phyloP scores from a whole-genome alignment of 257 asterid genomes.

The Linderniella brevidens region DNA sequence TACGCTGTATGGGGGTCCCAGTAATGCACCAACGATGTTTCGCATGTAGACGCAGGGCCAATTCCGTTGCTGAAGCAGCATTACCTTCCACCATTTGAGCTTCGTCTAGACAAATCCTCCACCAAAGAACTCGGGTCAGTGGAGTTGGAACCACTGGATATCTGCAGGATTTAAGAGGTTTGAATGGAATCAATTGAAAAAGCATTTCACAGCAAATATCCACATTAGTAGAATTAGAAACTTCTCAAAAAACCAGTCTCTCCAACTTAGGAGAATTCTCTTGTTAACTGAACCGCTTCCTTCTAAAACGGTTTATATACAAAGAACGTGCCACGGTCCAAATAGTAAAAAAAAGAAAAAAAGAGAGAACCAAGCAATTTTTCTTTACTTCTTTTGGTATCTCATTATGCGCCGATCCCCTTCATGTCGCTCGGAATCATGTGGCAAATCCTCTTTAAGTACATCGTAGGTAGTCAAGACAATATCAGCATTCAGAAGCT shows the following conservation, averaged over 20 bases:
- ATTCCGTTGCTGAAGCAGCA: conserved; percentile 85
- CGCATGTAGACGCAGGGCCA: conserved; percentile 82
- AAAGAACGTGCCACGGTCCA: conserved; percentile 3
- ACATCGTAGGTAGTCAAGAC: conserved; percentile 87
- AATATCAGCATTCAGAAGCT: conserved; percentile 63
- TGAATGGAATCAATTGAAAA: too few species aligned
- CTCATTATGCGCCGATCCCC: conserved; percentile 89
- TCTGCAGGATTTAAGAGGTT: conserved; percentile 26
- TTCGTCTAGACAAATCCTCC: conserved; percentile 98
- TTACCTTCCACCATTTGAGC: conserved; percentile 99
- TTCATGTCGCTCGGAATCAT: conserved; percentile 87
- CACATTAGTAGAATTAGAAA: too few species aligned
- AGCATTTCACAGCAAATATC: too few species aligned
- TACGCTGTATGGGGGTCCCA: conserved; percentile 93
- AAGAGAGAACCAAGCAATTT: not conserved
- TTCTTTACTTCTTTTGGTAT: conserved; percentile 56
- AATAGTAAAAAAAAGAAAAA: not conserved
- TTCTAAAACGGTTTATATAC: too few species aligned
- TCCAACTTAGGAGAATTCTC: too few species aligned
- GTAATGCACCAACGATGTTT: conserved; percentile 95
- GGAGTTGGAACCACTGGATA: conserved; percentile 87
- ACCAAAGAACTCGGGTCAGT: conserved; percentile 87
- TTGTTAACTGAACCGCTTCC: too few species aligned
- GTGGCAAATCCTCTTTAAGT: conserved; percentile 89
- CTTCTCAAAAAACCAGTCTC: too few species aligned